phyloP scores from a whole-genome alignment of 768 basidiomycete genomes.

The Rhizopogon sp. region DNA sequence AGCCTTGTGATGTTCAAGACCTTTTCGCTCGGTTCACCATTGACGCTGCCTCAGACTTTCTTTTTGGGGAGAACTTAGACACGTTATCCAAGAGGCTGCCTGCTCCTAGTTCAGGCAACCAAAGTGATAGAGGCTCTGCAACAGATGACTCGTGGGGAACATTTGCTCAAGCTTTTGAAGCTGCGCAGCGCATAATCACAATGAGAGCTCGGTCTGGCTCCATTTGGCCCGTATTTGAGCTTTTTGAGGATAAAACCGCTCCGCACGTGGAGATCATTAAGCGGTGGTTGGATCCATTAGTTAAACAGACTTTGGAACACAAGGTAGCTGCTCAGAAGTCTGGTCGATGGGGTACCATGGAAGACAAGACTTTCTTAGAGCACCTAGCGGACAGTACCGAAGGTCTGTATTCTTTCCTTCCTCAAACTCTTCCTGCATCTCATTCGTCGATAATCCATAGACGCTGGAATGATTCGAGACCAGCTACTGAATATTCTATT shows the following conservation, averaged over 20 bases:
- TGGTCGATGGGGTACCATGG: constrained; percentile 33
- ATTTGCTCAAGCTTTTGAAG: constrained; percentile 41
- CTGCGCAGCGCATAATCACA: constrained; percentile 31
- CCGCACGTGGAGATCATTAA: constrained; percentile 31
- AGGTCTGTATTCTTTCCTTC: constrained; percentile 32
- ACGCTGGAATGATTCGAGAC: constrained; percentile 63
- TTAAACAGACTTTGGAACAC: constrained; percentile 45
- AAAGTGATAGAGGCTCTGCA: constrained; percentile 57
- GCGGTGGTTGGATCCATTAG: constrained; percentile 57
- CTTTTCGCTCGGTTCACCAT: constrained; percentile 63
- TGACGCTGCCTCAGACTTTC: constrained; percentile 68
- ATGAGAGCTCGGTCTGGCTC: constrained; percentile 30
- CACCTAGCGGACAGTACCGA: constrained; percentile 63
- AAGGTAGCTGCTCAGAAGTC: constrained; percentile 34
- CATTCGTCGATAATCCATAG: constrained; percentile 30
- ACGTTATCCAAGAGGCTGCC: constrained; percentile 55
- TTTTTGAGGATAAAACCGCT: constrained; percentile 32
- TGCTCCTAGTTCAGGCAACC: constrained; percentile 35
- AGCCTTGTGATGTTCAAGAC: constrained; percentile 62
- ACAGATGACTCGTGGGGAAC: constrained; percentile 58
- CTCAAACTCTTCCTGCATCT: constrained; percentile 3
- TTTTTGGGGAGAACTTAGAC: constrained; percentile 62
- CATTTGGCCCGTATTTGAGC: constrained; percentile 39
- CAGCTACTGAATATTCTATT: constrained; percentile 74
- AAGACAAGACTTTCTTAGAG: constrained; percentile 61